Conservation (phyloP, 2,329 filamentous ascomycete genomes). For the Pseudogymnoascus pannorum region DNA sequence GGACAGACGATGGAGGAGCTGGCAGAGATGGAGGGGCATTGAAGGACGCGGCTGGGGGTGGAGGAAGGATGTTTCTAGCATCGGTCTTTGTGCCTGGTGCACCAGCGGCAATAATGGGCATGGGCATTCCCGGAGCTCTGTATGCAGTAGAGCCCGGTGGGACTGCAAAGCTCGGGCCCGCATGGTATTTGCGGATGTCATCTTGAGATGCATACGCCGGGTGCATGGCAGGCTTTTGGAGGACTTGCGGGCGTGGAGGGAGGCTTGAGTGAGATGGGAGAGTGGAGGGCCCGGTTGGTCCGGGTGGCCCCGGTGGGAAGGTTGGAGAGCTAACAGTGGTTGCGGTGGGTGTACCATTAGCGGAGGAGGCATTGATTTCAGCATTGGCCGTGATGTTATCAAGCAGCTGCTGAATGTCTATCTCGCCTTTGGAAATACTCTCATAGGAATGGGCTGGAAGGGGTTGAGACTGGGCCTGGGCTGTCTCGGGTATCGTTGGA, state of each 20-base stretch:
- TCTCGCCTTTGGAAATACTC: constrained; percentile 25
- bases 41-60: constrained; percentile 29
- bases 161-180: constrained; percentile 22
- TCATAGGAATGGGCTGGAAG: constrained; percentile 19
- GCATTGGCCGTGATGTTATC: constrained; percentile 33
- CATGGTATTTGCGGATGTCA: constrained; percentile 28
- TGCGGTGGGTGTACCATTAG: constrained; percentile 16
- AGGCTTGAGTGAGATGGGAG: constrained; percentile 30
- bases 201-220: constrained; percentile 22
- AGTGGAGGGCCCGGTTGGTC: constrained; percentile 15
- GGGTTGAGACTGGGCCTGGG: constrained; percentile 13
- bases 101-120: constrained; percentile 26
- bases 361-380: constrained; percentile 25
- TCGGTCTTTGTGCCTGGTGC: constrained; percentile 29
- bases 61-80: constrained; percentile 27
- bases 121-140: constrained; percentile 25
- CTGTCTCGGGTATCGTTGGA: constrained; percentile 16
- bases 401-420: constrained; percentile 32
- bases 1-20: constrained; percentile 17
- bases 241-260: constrained; percentile 28
- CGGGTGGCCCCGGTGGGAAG: constrained; percentile 17
- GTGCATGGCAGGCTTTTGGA: constrained; percentile 11
- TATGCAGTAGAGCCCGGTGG: constrained; percentile 22
- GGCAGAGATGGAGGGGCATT: constrained; percentile 18
- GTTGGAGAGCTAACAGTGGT: constrained; percentile 18